These are phyloP conservation scores for Pleurotus ostreatus DNA, from an alignment of 768 basidiomycete genomes.

Conservation along the genomic window DNA sequence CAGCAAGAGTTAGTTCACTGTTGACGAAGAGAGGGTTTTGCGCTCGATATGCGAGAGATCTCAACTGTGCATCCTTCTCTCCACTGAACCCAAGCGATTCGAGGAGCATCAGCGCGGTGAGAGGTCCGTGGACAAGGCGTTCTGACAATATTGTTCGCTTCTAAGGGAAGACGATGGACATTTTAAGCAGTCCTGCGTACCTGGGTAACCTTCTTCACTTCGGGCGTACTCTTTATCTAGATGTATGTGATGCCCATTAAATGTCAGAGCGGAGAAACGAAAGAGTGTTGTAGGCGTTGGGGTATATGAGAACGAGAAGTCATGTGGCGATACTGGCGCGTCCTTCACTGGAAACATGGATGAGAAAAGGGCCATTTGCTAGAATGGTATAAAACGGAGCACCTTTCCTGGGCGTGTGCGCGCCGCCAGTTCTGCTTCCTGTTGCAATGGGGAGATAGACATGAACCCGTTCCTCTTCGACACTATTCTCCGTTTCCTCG, in stretches of 20 bases:
- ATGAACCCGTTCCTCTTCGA: slow-evolving; percentile 64
- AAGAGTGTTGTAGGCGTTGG: slow-evolving; percentile 74
- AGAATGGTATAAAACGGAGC: too few species aligned
- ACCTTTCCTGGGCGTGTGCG: slow-evolving; percentile 38
- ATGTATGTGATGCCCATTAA: slow-evolving; percentile 84
- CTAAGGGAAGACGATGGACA: background rate
- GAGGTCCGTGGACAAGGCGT: slow-evolving; percentile 80
- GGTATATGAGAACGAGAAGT: slow-evolving; percentile 63
- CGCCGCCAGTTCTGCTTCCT: slow-evolving; percentile 19
- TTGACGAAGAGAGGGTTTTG: slow-evolving; percentile 47
- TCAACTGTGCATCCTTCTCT: slow-evolving; percentile 42
- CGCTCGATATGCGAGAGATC: slow-evolving; percentile 57
- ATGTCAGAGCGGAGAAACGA: slow-evolving; percentile 82
- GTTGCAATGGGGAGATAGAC: slow-evolving; percentile 48
- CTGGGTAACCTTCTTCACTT: slow-evolving; percentile 66
- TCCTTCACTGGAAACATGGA: slow-evolving; percentile 36
- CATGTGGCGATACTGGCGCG: slow-evolving; percentile 36
- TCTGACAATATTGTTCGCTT: too few species aligned
- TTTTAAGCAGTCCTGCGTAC: slow-evolving; percentile 27
- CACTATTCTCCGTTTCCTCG: slow-evolving; percentile 39
- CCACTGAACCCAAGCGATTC: slow-evolving; percentile 49
- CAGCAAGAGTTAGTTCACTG: slow-evolving; percentile 31
- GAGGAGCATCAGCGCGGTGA: slow-evolving; percentile 76
- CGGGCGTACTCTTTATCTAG: slow-evolving; percentile 73
- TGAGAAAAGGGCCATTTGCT: too few species aligned